Conservation (phyloP, 2,329 filamentous ascomycete genomes). For the Fusarium pilosicola region DNA sequence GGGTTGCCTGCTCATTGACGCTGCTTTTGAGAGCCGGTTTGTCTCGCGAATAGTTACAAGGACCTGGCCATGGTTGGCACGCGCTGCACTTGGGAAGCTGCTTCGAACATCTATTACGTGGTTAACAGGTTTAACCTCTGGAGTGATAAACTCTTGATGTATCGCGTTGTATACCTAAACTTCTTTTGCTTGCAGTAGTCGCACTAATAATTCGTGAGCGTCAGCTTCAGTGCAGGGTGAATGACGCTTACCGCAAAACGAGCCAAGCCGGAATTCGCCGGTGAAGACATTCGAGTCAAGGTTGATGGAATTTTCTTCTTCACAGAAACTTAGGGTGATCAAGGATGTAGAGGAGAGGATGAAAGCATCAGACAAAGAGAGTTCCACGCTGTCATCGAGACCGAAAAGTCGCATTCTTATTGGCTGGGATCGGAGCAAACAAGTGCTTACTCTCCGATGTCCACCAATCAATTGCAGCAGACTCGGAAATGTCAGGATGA, state of each 20-base stretch:
- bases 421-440: background rate
- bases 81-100: constrained; percentile 7
- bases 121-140: background rate
- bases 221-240: no score
- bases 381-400: background rate
- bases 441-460: background rate
- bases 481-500: background rate
- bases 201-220: background rate
- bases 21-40: background rate
- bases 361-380: no score
- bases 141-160: background rate
- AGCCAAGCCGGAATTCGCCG: background rate
- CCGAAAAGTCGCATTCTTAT: background rate
- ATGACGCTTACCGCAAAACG: constrained; percentile 1
- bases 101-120: background rate
- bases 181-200: constrained; percentile 13
- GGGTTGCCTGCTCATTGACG: no score
- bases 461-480: background rate
- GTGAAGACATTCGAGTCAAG: no score
- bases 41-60: constrained; percentile 7
- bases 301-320: background rate
- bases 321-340: rapidly evolving
- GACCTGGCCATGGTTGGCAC: constrained; percentile 1
- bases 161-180: background rate
- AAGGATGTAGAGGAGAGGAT: background rate